Percentiles rank a stretch among this genome's conserved stretches.
These are phyloP conservation scores for Ganoderma lingzhi DNA, from an alignment of 1,284 basidiomycete genomes.

Conservation along the genomic window DNA sequence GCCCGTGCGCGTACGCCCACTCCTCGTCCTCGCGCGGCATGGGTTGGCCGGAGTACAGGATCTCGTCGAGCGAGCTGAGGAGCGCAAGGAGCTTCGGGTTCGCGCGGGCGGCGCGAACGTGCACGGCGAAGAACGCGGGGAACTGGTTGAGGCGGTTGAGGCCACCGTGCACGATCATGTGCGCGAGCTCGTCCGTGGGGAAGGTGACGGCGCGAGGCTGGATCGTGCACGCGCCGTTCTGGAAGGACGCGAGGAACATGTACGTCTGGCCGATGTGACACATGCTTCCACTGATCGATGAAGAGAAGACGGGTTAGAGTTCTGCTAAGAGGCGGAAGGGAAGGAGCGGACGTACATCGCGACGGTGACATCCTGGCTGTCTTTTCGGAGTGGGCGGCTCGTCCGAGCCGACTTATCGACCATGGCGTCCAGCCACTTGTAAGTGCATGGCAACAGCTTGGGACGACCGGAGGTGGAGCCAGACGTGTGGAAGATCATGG, in stretches of 20 bases:
- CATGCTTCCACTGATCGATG: conserved; percentile 38
- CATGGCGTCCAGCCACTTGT: conserved; percentile 64
- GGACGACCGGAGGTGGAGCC: conserved; percentile 79
- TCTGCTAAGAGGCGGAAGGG: neutral
- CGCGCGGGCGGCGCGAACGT: conserved; percentile 64
- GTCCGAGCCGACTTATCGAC: conserved; percentile 64
- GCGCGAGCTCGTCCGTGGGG: conserved; percentile 67
- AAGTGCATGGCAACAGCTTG: conserved; percentile 72
- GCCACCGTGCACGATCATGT: conserved; percentile 70
- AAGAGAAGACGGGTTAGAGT: conserved; percentile 15
- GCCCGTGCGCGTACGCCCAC: conserved; percentile 63
- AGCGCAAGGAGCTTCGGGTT: conserved; percentile 66
- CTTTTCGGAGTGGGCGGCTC: conserved; percentile 54
- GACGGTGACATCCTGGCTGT: conserved; percentile 64
- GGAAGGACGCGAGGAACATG: conserved; percentile 70
- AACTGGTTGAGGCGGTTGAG: conserved; percentile 79
- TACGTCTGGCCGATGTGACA: conserved; percentile 43
- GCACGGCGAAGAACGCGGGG: conserved; percentile 66
- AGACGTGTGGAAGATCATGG: conserved; percentile 77
- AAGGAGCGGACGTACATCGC: conserved; percentile 36
- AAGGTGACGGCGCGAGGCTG: conserved; percentile 71
- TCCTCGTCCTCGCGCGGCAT: conserved; percentile 69
- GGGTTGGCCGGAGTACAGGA: conserved; percentile 70
- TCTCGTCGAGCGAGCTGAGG: conserved; percentile 62
- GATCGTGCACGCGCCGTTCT: conserved; percentile 76